phyloP scores from a whole-genome alignment of 1,284 basidiomycete genomes.

The Puccinia novopanici region DNA sequence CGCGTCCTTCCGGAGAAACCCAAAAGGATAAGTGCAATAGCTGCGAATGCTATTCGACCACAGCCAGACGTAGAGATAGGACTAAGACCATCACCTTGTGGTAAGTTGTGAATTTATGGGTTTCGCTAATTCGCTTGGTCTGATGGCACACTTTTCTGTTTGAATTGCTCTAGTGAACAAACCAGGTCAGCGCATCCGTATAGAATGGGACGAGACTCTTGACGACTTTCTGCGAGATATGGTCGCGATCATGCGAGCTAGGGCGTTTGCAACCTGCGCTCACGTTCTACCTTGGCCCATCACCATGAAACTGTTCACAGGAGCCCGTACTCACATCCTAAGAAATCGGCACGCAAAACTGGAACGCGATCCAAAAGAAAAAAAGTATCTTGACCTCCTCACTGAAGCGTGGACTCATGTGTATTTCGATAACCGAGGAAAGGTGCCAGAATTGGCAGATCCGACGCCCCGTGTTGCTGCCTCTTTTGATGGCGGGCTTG shows the following conservation, averaged over 20 bases:
- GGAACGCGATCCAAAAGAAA: constrained; percentile 33
- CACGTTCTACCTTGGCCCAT: constrained; percentile 49
- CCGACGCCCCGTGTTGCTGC: constrained; percentile 28
- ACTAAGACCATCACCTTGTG: constrained; percentile 22
- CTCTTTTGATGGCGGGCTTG: constrained; percentile 26
- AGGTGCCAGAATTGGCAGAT: constrained; percentile 40
- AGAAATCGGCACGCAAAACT: constrained; percentile 45
- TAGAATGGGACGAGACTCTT: constrained; percentile 43
- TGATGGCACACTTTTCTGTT: background rate
- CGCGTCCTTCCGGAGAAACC: constrained; percentile 32
- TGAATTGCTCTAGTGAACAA: background rate
- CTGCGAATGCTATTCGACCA: constrained; percentile 42
- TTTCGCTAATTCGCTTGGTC: background rate
- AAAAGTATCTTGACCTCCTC: constrained; percentile 48
- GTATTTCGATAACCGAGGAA: constrained; percentile 48
- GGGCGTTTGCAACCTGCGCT: constrained; percentile 46
- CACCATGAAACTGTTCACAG: constrained; percentile 33
- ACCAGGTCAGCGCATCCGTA: constrained; percentile 37
- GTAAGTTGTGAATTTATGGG: constrained; percentile 18
- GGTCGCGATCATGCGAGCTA: constrained; percentile 37
- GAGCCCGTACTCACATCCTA: background rate
- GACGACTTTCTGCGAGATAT: constrained; percentile 49
- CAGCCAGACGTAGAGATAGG: constrained; percentile 42
- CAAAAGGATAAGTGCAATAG: constrained; percentile 30
- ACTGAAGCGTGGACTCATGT: constrained; percentile 49